These are phyloP conservation scores for Inga oerstediana DNA, from an alignment of 306 rosid species.

Conservation along the genomic window DNA sequence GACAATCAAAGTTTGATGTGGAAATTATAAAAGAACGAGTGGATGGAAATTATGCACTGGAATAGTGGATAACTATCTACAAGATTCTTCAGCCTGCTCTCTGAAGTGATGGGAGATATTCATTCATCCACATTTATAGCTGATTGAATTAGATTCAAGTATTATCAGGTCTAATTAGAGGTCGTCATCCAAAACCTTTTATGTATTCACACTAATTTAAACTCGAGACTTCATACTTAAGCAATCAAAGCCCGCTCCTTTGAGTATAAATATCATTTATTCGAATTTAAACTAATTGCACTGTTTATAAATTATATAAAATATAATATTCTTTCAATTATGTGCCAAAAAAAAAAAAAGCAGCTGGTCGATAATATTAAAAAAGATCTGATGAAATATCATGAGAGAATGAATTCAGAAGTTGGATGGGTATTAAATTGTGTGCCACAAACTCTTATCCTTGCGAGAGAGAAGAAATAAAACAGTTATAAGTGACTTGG, in stretches of 20 bases:
- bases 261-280: neutral
- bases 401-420: neutral
- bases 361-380: neutral
- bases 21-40: neutral
- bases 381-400: neutral
- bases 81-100: conserved; percentile 14
- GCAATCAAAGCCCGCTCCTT: too few relatives aligned
- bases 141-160: too few relatives aligned
- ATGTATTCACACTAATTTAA: too few relatives aligned
- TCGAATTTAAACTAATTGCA: neutral
- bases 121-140: neutral
- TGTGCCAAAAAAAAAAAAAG: too few relatives aligned
- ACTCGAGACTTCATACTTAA: too few relatives aligned
- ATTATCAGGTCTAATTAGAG: too few relatives aligned
- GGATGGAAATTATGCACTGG: neutral
- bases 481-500: too few relatives aligned
- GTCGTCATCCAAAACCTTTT: too few relatives aligned
- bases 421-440: conserved; percentile 14
- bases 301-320: too few relatives aligned
- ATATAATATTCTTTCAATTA: too few relatives aligned
- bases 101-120: neutral
- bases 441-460: conserved; percentile 44
- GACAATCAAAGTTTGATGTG: neutral
- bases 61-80: conserved; percentile 17
- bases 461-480: neutral